These are phyloP conservation scores for Dactylis glomerata DNA, from an alignment of 176 grass and related monocot species.

Conservation along the genomic window DNA sequence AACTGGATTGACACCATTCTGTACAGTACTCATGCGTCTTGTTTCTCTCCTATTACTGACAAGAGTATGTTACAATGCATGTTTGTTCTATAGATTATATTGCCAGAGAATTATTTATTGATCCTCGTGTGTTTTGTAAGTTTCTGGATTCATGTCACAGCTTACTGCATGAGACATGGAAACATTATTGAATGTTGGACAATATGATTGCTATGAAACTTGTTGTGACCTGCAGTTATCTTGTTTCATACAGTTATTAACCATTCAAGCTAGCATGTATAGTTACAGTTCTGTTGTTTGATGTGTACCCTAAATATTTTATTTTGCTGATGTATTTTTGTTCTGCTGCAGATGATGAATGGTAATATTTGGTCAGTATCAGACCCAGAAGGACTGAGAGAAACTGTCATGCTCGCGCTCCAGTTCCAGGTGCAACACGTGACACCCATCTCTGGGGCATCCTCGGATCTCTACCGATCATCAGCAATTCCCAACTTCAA, in stretches of 20 bases:
- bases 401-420: constrained; percentile 65
- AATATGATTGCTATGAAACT: background rate
- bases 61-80: background rate
- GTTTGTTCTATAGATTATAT: background rate
- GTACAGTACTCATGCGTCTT: background rate
- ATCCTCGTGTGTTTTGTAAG: background rate
- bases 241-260: background rate
- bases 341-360: constrained; percentile 68
- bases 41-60: background rate
- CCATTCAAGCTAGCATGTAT: background rate
- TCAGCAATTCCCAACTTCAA: constrained; percentile 62
- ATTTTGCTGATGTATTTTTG: constrained; percentile 10
- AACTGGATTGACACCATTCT: background rate
- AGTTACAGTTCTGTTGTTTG: background rate
- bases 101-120: background rate
- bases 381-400: constrained; percentile 46
- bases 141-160: background rate
- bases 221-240: background rate
- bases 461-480: constrained; percentile 39
- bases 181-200: background rate
- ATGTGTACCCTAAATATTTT: background rate
- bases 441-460: constrained; percentile 33
- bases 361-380: constrained; percentile 81
- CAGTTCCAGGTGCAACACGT: constrained; percentile 65
- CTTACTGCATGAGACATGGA: background rate